These are phyloP conservation scores for Lasiosphaeriaceae sp. DNA, from an alignment of 495 filamentous ascomycete genomes.

Conservation along the genomic window DNA sequence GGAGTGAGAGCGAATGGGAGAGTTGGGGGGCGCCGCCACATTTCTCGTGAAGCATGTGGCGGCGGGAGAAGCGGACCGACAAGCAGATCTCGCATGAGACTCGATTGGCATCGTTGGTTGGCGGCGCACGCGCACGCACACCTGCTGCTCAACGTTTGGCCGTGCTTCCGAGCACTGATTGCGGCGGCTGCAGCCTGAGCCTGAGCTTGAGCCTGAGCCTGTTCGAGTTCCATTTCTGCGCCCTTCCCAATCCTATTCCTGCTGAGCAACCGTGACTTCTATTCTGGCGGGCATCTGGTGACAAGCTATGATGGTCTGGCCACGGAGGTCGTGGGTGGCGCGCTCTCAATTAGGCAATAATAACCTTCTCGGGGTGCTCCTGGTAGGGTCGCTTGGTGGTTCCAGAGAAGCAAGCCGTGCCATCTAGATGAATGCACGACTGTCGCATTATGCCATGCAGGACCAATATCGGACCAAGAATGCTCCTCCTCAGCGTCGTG, in stretches of 20 bases:
- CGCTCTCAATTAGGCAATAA: conserved; percentile 19
- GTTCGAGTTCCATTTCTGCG: not conserved
- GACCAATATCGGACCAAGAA: conserved; percentile 11
- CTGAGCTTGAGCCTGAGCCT: no score
- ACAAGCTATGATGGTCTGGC: not conserved
- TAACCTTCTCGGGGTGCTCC: not conserved
- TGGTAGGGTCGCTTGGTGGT: conserved; percentile 4
- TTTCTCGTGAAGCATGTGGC: not conserved
- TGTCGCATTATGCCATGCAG: conserved; percentile 13
- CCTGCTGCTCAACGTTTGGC: not conserved
- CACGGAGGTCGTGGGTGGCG: conserved; percentile 1
- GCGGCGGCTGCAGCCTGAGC: no score
- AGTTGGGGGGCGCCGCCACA: not conserved
- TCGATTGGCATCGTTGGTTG: not conserved
- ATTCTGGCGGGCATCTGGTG: no score
- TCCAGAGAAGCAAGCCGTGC: conserved; percentile 7
- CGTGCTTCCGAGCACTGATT: not conserved
- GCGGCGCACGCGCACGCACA: no score
- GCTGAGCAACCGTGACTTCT: no score
- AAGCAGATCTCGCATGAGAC: conserved; percentile 3
- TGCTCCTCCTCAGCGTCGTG: not conserved
- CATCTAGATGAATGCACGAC: conserved; percentile 15
- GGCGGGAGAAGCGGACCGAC: conserved; percentile 8
- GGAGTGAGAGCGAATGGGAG: not conserved
- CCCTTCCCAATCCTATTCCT: not conserved